Evolutionary conservation across 441 rosid genomes (phyloP).

Genomic region (Omphalea diandra): DNA sequence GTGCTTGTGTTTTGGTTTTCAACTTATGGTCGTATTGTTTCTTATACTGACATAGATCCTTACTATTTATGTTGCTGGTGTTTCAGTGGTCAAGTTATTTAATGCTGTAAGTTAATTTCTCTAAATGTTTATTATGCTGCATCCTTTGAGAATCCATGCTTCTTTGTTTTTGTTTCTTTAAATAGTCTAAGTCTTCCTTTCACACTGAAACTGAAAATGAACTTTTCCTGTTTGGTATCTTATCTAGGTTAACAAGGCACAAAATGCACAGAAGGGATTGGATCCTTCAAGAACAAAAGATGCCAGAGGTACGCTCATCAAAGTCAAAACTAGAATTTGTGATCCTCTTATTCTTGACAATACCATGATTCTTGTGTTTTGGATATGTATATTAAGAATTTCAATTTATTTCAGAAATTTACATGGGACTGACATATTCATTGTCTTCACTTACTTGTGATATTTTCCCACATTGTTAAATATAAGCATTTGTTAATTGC

Average conservation of each 20-base stretch:
- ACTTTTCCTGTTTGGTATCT: slow-evolving; percentile 16
- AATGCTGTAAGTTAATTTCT: slow-evolving; percentile 74
- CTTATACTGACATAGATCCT: slow-evolving; percentile 36
- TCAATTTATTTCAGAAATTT: neutral
- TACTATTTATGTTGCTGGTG: slow-evolving; percentile 31
- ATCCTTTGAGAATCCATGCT: neutral
- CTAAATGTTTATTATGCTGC: neutral
- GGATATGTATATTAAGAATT: neutral
- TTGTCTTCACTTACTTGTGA: neutral
- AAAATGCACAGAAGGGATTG: slow-evolving; percentile 79
- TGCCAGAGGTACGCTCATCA: slow-evolving; percentile 57
- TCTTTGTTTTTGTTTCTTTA: too few species aligned
- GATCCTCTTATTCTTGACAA: neutral
- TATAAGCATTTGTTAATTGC: neutral
- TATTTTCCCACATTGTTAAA: neutral
- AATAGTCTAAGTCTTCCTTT: too few species aligned
- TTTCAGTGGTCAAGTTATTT: slow-evolving; percentile 90
- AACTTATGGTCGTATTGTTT: slow-evolving; percentile 12
- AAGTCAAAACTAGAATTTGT: neutral
- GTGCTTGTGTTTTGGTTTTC: neutral
- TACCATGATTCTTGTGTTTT: neutral
- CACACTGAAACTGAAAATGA: neutral
- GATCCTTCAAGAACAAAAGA: slow-evolving; percentile 76
- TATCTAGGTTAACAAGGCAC: slow-evolving; percentile 88
- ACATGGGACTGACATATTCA: neutral